These are phyloP conservation scores for Porcisia hertigi DNA, from an alignment of 208 protist genomes.

Conservation along the genomic window DNA sequence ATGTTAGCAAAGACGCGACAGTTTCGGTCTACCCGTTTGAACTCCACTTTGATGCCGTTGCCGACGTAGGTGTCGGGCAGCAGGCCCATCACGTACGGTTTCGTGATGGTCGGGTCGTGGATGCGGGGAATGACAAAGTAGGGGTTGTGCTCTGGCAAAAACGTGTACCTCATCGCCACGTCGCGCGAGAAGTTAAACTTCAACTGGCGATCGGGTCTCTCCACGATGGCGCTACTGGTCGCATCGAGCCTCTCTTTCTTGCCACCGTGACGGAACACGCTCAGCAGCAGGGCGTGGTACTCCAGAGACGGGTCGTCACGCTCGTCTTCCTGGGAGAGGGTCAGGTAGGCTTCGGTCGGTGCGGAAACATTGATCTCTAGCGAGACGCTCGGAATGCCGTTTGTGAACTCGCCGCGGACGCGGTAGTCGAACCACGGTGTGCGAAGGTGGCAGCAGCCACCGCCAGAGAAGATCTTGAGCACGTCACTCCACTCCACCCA, in stretches of 20 bases:
- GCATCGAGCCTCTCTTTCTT: constrained; percentile 70
- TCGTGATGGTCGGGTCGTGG: constrained; percentile 49
- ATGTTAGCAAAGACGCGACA: constrained; percentile 82
- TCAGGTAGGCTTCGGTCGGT: constrained; percentile 57
- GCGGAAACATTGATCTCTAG: constrained; percentile 70
- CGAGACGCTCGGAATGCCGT: constrained; percentile 52
- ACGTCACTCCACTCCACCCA: constrained; percentile 85
- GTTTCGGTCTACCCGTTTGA: constrained; percentile 56
- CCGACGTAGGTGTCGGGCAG: constrained; percentile 68
- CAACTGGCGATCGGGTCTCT: constrained; percentile 66
- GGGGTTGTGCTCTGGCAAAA: constrained; percentile 67
- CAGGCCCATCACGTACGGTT: constrained; percentile 75
- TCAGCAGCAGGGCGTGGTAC: constrained; percentile 69
- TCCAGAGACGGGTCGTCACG: constrained; percentile 45
- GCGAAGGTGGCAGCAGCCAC: constrained; percentile 72
- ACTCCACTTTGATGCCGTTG: constrained; percentile 75
- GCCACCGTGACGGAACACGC: constrained; percentile 56
- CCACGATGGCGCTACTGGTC: constrained; percentile 71
- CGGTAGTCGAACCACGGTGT: constrained; percentile 79
- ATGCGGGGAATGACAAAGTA: constrained; percentile 80
- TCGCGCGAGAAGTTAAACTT: constrained; percentile 83
- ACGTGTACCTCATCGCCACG: constrained; percentile 68
- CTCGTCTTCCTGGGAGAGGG: constrained; percentile 77
- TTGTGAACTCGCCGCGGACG: constrained; percentile 66
- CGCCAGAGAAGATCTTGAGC: constrained; percentile 56